Percentiles rank a stretch among this genome's conserved stretches.
These are phyloP conservation scores for Pseudomicrostroma phylloplanum DNA, from an alignment of 1,284 basidiomycete species.

Conservation along the genomic window DNA sequence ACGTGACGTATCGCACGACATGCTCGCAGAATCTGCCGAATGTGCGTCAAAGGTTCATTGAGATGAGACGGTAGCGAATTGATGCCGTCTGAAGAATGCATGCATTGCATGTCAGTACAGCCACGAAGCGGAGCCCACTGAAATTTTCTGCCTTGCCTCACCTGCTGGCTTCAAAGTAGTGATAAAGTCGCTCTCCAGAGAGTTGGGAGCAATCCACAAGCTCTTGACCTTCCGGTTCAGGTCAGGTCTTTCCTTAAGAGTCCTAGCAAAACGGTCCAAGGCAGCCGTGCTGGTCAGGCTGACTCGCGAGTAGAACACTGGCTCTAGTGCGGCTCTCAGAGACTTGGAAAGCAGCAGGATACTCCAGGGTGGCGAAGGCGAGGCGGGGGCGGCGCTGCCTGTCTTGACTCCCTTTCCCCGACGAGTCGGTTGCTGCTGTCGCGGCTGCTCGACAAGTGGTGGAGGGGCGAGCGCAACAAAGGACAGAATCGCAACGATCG, in stretches of 20 bases:
- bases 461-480: neutral
- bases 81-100: conserved; percentile 1
- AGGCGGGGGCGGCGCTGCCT: no score
- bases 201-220: conserved; percentile 41
- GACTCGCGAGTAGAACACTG: conserved; percentile 23
- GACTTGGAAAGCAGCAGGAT: conserved; percentile 25
- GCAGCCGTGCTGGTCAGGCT: conserved; percentile 20
- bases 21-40: conserved; percentile 25
- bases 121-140: conserved; percentile 18
- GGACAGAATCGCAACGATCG: neutral
- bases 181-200: conserved; percentile 36
- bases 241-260: conserved; percentile 20
- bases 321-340: conserved; percentile 21
- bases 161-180: conserved; percentile 33
- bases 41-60: neutral
- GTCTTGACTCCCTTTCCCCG: no score
- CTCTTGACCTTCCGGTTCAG: conserved; percentile 28
- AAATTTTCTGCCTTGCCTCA: conserved; percentile 12
- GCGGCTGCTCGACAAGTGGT: neutral
- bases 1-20: conserved; percentile 41
- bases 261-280: conserved; percentile 25
- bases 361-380: conserved; percentile 13
- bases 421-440: no score
- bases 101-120: neutral
- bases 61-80: neutral